These are phyloP conservation scores for Nepenthes alata DNA, from an alignment of 179 eudicot species.

Conservation along the genomic window DNA sequence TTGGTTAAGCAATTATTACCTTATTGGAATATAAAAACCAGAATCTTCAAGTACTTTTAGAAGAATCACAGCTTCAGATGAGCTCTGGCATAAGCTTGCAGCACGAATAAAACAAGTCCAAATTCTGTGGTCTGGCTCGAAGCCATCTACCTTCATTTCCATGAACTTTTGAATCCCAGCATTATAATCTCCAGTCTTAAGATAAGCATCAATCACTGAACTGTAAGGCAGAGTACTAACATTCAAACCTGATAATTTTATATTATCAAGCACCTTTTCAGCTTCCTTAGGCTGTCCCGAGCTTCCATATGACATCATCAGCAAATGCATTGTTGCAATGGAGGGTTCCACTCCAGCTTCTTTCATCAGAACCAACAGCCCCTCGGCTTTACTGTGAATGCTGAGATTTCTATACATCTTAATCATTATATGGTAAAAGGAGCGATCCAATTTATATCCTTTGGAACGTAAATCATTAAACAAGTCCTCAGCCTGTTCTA, in stretches of 20 bases:
- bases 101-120: conserved; percentile 89
- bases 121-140: conserved; percentile 83
- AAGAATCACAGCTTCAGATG: conserved; percentile 52
- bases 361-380: conserved; percentile 54
- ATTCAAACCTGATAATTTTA: conserved; percentile 46
- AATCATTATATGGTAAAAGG: conserved; percentile 90
- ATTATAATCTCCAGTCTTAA: conserved; percentile 66
- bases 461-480: conserved; percentile 51
- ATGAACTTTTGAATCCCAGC: conserved; percentile 64
- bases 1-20: conserved; percentile 19
- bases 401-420: conserved; percentile 73
- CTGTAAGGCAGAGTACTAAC: conserved; percentile 66
- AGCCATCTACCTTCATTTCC: conserved; percentile 68
- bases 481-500: conserved; percentile 69
- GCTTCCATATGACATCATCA: conserved; percentile 86
- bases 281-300: conserved; percentile 86
- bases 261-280: conserved; percentile 71
- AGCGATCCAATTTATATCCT: conserved; percentile 71
- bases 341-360: conserved; percentile 74
- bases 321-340: conserved; percentile 84
- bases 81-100: conserved; percentile 65
- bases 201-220: conserved; percentile 81
- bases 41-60: conserved; percentile 53
- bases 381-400: conserved; percentile 76
- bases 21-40: conserved; percentile 80